Evolutionary conservation across 352 stramenopile genomes (phyloP).

Genomic region (Phytophthora meadii): DNA sequence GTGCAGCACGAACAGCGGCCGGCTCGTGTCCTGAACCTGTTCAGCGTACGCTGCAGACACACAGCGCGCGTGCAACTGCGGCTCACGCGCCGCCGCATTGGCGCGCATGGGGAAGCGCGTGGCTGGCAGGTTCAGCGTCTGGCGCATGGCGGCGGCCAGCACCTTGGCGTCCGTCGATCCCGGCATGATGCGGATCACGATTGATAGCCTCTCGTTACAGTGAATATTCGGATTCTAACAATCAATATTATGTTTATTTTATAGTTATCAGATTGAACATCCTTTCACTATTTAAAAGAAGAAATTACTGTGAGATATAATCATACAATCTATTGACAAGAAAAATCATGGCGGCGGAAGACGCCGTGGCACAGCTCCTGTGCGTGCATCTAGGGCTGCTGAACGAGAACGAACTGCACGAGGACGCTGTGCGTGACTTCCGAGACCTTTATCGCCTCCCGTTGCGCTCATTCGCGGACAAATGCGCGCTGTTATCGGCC

Average conservation of each 20-base stretch:
- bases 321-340: not conserved
- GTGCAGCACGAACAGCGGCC: conserved; percentile 93
- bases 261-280: no score
- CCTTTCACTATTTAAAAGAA: no score
- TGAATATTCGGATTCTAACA: not conserved
- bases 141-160: conserved; percentile 75
- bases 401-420: conserved; percentile 18
- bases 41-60: conserved; percentile 68
- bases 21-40: conserved; percentile 41
- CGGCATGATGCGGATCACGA: conserved; percentile 8
- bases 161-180: conserved; percentile 58
- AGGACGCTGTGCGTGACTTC: conserved; percentile 42
- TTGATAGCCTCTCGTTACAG: conserved; percentile 18
- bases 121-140: conserved; percentile 96
- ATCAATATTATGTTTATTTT: no score
- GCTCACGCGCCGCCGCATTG: conserved; percentile 90
- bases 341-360: conserved; percentile 36
- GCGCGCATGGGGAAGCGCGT: conserved; percentile 97
- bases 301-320: not conserved
- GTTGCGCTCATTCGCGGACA: conserved; percentile 46
- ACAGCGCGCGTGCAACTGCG: conserved; percentile 68
- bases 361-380: conserved; percentile 81
- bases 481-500: conserved; percentile 54
- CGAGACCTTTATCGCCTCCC: conserved; percentile 62
- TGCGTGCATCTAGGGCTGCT: conserved; percentile 84